Base-by-base conservation (phyloP, 192 early-diverging fungal species). In the Backusella australiensis region DNA sequence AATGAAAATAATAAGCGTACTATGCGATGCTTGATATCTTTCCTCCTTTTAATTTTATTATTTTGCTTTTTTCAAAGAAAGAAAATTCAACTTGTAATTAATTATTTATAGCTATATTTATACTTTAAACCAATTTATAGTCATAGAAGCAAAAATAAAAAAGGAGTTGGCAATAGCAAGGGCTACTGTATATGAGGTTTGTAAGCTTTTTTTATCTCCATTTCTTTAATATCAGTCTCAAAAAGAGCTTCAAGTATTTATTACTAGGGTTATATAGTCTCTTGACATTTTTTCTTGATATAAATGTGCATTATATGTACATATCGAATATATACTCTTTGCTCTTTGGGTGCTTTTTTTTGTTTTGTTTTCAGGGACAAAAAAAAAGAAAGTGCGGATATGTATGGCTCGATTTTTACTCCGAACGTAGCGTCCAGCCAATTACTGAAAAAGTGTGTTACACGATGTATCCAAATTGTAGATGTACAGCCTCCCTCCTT, bases 401-500 rank as follows among this genome's bases (percentile, higher is more conserved):
- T 26, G 23, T 29, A 23, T 63, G 23, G 56, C 56, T 56, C 53
- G 53, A 56, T 21, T 23, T 23, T 56, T 21, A 56, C 53, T 63
- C 56, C 56, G 26, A 63, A 29, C 21, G 26, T 63, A 63, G 56
- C 26, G 21, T 29, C 26, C n/a, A 63, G 56, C 56, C 56, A 63
- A 63, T 63, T 63, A 63, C 56, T 63, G 56, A 63, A 63, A 63
- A 63, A 26, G 0, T 26, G 56, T 26, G 23, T 63, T 63, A 63
- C 56, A 63, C 56, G 23, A 63, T 63, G 56, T 63, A 63, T 29
- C 56, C 56, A 63, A 63, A 63, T 63, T 63, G 23, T 63, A 29
- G 7, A 63, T 63, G 56, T 63, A 63, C 56, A 63, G 56, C 56
- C 56, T 63, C 56, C 56, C 56, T 63, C 56, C 56, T 63, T 63